A percentile compares a stretch with the other conserved stretches of the same genome.
phyloP scores from a whole-genome alignment of 2,329 filamentous ascomycete species.

The Hymenoscyphus infarciens region DNA sequence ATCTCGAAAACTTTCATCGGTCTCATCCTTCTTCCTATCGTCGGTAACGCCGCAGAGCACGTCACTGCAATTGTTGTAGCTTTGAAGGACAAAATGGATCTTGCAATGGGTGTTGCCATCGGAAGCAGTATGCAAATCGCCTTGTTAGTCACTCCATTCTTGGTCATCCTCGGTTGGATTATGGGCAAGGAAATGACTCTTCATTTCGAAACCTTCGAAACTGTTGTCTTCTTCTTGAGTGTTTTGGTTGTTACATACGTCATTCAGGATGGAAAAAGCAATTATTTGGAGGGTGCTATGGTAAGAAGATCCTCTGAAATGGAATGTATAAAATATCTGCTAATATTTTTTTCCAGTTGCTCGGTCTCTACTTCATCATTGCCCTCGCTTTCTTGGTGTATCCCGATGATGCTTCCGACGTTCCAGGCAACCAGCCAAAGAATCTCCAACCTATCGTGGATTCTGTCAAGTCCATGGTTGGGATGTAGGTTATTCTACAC shows the following conservation, averaged over 20 bases:
- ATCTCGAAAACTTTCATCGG: slow-evolving; percentile 81
- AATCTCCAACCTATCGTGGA: background rate
- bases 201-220: slow-evolving; percentile 78
- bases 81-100: slow-evolving; percentile 70
- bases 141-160: slow-evolving; percentile 73
- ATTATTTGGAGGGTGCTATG: slow-evolving; percentile 80
- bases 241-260: slow-evolving; percentile 73
- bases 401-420: slow-evolving; percentile 44
- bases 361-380: slow-evolving; percentile 52
- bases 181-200: slow-evolving; percentile 67
- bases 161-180: slow-evolving; percentile 77
- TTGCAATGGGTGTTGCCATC: slow-evolving; percentile 76
- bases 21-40: slow-evolving; percentile 74
- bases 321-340: background rate
- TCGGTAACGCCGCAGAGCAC: slow-evolving; percentile 77
- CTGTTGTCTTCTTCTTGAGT: slow-evolving; percentile 71
- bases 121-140: slow-evolving; percentile 82
- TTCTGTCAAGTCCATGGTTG: slow-evolving; percentile 6
- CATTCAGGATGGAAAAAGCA: slow-evolving; percentile 78
- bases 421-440: background rate
- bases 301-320: slow-evolving; percentile 14
- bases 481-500: background rate
- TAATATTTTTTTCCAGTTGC: slow-evolving; percentile 51
- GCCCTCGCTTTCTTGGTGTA: slow-evolving; percentile 59
- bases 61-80: slow-evolving; percentile 79